phyloP scores from a whole-genome alignment of 176 grass and related monocot species.

The Ananas comosus region DNA sequence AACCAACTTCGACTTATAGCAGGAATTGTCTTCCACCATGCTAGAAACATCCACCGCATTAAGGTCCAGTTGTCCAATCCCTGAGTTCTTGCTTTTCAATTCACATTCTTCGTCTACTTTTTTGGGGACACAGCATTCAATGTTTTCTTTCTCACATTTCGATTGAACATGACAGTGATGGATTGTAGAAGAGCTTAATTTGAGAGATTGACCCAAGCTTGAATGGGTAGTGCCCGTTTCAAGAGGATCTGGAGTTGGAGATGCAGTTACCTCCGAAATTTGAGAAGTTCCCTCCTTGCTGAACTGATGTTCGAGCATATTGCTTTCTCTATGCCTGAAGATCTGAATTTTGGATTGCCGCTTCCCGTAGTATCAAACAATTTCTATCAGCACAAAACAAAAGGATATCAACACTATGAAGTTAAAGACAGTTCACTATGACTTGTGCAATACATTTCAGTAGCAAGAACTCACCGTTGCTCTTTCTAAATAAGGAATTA shows the following conservation, averaged over 20 bases:
- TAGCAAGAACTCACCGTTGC: no score
- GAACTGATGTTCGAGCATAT: neutral
- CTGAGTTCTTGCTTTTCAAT: constrained; percentile 9
- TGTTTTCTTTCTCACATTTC: constrained; percentile 2
- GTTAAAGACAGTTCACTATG: no score
- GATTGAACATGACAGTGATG: neutral
- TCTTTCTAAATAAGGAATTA: no score
- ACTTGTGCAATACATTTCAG: no score
- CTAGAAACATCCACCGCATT: constrained; percentile 30
- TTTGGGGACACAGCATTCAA: neutral
- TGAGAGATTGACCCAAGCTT: neutral
- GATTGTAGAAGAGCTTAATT: neutral
- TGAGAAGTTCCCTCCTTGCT: neutral
- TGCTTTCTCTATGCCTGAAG: constrained; percentile 1
- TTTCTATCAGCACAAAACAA: neutral
- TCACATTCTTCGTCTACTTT: constrained; percentile 15
- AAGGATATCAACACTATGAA: neutral
- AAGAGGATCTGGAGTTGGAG: neutral
- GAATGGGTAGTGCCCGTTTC: neutral
- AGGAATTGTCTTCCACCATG: constrained; percentile 55
- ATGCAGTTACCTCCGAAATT: neutral
- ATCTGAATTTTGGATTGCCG: neutral
- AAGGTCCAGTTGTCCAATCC: constrained; percentile 53
- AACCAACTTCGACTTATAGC: constrained; percentile 43
- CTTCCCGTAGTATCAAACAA: neutral